Base-by-base conservation (phyloP, 2,329 filamentous ascomycete genomes). In the Diaporthe sp. region DNA sequence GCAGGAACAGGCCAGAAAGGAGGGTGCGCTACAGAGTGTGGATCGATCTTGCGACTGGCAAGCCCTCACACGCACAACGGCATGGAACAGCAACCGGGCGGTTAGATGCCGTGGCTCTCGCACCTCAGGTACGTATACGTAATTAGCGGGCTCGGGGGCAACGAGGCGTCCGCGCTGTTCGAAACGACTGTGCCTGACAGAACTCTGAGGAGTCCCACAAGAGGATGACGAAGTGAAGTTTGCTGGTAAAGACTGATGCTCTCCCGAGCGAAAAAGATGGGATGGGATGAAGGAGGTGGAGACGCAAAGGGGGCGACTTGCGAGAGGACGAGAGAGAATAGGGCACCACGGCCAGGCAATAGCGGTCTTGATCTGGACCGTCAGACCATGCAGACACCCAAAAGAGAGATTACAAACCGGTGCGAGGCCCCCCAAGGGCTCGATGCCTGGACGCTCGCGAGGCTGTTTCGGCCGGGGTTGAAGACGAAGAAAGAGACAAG, bases 31-130 rank as follows among this genome's bases (percentile, higher is more conserved):
- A 44, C 39, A 60, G 20, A 12, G 39, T 44, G 75, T 75, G 75
- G 75, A 70, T 44, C 73, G 53, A 44, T 57, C 39, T 61, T 76
- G 73, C 55, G 60, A 76, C 75, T 71, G 47, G 73, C 70, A 73
- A 49, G 47, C 44, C 60, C 68, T 63, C 55, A 57, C 57, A 65
- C n/a, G 60, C 68, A 63, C 67, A 65, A 63, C 68, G 31, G 55
- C 42, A 71, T 63, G 53, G 55, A 53, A 73, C 68, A 68, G 61
- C 53, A 68, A 42, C 73, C 75, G 61, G 75, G 75, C 71, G 71
- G 75, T 73, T 63, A 75, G 55, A 75, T 71, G 73, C 75, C 75
- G 75, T 72, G 68, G 28, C n/a, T 61, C 61, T 70, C 63, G 47
- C 65, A 68, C 63, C 60, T 51, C 44, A 51, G 31, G 65, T 8